These are phyloP conservation scores for Phaseolus coccineus DNA, from an alignment of 331 rosid species.

Conservation along the genomic window DNA sequence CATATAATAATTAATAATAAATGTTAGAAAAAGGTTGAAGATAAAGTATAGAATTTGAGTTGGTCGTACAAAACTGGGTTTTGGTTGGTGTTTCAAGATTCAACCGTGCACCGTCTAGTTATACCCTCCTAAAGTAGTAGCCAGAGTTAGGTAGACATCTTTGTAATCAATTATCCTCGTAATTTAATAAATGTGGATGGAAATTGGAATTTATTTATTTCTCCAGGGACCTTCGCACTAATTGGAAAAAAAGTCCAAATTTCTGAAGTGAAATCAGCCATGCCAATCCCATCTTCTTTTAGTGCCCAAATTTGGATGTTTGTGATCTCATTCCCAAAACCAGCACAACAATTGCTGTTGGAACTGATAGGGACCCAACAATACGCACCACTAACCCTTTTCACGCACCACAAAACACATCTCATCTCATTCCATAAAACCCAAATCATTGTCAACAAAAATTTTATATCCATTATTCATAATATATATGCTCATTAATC, in stretches of 20 bases:
- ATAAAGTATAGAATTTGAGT: background rate
- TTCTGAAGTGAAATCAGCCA: constrained; percentile 52
- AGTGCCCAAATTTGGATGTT: constrained; percentile 65
- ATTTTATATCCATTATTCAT: background rate
- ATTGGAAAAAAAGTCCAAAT: constrained; percentile 40
- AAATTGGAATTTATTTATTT: constrained; percentile 40
- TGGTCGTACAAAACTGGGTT: background rate
- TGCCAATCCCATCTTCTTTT: constrained; percentile 58
- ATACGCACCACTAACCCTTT: constrained; percentile 44
- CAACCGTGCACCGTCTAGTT: background rate
- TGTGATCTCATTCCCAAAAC: constrained; percentile 67
- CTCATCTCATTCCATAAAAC: constrained; percentile 16
- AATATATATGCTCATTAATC: background rate
- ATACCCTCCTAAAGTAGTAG: background rate
- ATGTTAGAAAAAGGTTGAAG: background rate
- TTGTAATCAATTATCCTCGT: constrained; percentile 5
- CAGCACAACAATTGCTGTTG: constrained; percentile 60
- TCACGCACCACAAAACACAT: constrained; percentile 26
- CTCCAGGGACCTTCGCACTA: constrained; percentile 28
- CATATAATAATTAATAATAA: too few relatives aligned
- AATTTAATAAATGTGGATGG: constrained; percentile 32
- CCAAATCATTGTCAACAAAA: background rate
- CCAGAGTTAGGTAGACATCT: background rate
- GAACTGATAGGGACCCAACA: constrained; percentile 63
- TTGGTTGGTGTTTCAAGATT: background rate